phyloP scores from a whole-genome alignment of 208 protist genomes.

The Entamoeba dispar region DNA sequence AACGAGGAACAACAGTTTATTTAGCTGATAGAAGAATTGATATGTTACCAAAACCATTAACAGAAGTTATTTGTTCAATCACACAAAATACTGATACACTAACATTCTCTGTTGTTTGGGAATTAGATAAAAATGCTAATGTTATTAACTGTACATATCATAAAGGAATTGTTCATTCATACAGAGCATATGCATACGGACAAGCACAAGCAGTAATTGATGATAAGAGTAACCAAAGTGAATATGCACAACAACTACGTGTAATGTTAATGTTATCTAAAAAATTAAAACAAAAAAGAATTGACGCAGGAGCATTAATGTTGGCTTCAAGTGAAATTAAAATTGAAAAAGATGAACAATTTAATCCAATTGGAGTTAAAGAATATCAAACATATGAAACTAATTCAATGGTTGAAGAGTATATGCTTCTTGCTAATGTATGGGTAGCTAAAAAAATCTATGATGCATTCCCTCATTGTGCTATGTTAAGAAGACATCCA shows the following conservation, averaged over 20 bases:
- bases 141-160: background rate
- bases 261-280: constrained; percentile 47
- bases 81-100: constrained; percentile 58
- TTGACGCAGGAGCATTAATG: constrained; percentile 41
- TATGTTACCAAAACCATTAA: constrained; percentile 78
- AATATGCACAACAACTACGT: constrained; percentile 50
- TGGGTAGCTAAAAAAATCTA: constrained; percentile 48
- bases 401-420: constrained; percentile 77
- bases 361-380: constrained; percentile 58
- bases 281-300: constrained; percentile 49
- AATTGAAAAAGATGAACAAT: constrained; percentile 40
- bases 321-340: constrained; percentile 41
- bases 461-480: constrained; percentile 34
- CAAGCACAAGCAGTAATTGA: constrained; percentile 70
- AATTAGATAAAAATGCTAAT: constrained; percentile 30
- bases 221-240: constrained; percentile 39
- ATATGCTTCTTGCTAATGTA: constrained; percentile 78
- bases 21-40: constrained; percentile 74
- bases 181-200: constrained; percentile 65
- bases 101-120: constrained; percentile 70
- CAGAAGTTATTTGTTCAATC: constrained; percentile 75
- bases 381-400: constrained; percentile 59
- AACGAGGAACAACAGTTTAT: constrained; percentile 74
- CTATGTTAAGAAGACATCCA: constrained; percentile 56
- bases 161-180: constrained; percentile 61